phyloP scores from a whole-genome alignment of 2,329 filamentous ascomycete species.

The Colletotrichum tabaci region DNA sequence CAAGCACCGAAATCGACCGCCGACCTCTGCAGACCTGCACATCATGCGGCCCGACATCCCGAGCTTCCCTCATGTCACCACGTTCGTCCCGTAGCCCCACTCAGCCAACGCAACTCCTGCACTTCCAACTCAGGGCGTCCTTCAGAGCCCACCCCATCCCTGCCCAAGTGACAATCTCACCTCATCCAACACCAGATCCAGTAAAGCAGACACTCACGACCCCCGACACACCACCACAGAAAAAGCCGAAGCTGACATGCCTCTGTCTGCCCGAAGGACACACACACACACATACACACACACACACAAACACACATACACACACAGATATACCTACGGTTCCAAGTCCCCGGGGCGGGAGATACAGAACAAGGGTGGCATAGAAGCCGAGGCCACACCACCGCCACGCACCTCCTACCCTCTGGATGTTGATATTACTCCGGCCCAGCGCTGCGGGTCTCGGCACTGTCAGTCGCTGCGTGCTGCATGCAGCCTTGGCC shows the following conservation, averaged over 20 bases:
- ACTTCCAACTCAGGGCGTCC: background rate
- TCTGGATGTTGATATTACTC: background rate
- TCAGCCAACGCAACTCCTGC: background rate
- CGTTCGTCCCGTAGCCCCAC: background rate
- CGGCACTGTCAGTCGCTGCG: slow-evolving; percentile 4
- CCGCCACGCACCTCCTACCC: background rate
- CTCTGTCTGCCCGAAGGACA: too few species aligned
- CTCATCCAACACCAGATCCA: background rate
- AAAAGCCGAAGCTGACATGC: slow-evolving; percentile 9
- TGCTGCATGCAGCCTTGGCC: background rate
- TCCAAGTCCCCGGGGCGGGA: background rate
- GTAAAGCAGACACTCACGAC: background rate
- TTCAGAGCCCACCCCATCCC: background rate
- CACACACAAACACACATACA: background rate
- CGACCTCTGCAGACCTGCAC: background rate
- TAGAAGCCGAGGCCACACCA: slow-evolving; percentile 1
- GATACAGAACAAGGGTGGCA: too few species aligned
- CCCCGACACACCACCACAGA: background rate
- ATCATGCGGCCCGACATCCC: background rate
- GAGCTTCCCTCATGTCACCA: background rate
- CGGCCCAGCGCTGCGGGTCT: slow-evolving; percentile 9
- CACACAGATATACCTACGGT: background rate
- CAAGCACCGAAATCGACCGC: slow-evolving; percentile 7
- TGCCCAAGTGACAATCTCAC: background rate
- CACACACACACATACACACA: too few species aligned